Evolutionary conservation across 2,329 filamentous ascomycete species (phyloP).

Genomic region (Sordariomycetes sp.): DNA sequence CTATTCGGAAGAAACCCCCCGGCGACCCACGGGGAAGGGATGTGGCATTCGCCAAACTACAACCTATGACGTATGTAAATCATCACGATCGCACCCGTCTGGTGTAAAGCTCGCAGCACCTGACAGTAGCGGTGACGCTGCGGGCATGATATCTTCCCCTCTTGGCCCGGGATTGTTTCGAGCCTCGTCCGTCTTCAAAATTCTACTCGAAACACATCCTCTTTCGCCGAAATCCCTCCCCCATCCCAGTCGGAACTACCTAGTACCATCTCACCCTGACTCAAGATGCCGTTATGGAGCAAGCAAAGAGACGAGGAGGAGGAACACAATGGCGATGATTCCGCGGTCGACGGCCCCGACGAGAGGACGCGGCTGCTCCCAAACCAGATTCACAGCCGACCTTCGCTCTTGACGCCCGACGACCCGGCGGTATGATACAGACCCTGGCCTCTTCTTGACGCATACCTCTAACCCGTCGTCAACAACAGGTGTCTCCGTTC

Average conservation of each 20-base stretch:
- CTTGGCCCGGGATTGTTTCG: not conserved
- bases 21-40: not conserved
- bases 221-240: not conserved
- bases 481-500: conserved; percentile 63
- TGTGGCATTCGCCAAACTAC: not conserved
- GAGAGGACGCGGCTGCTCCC: conserved; percentile 59
- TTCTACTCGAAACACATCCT: not conserved
- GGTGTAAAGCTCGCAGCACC: not conserved
- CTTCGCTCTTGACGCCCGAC: conserved; percentile 25
- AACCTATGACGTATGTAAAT: not conserved
- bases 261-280: not conserved
- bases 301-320: not conserved
- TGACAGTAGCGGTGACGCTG: not conserved
- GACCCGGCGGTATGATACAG: conserved; percentile 24
- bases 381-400: conserved; percentile 47
- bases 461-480: not conserved
- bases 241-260: not conserved
- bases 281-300: conserved; percentile 1
- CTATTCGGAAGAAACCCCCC: not conserved
- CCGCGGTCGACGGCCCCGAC: conserved; percentile 23
- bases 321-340: conserved; percentile 3
- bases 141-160: not conserved
- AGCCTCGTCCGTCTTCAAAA: not conserved
- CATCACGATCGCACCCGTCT: not conserved
- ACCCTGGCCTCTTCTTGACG: not conserved